These are phyloP conservation scores for Colletotrichum limetticola DNA, from an alignment of 2,329 filamentous ascomycete genomes.

Conservation along the genomic window DNA sequence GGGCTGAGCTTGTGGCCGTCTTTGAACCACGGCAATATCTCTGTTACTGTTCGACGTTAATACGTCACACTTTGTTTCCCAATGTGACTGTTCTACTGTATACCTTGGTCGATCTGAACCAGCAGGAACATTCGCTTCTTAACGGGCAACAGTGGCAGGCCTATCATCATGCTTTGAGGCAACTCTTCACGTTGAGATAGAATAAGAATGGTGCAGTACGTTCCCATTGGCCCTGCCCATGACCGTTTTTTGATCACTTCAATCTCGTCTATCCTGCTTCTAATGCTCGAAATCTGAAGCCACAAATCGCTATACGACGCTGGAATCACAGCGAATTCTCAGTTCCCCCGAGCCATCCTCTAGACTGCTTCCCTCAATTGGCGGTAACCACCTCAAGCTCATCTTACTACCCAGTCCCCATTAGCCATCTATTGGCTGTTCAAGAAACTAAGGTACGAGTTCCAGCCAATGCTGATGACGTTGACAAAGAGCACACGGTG, in stretches of 20 bases:
- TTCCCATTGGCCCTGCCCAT: background rate
- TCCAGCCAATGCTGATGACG: slow-evolving; percentile 76
- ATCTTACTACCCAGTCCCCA: background rate
- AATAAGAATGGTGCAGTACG: background rate
- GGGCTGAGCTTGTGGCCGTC: slow-evolving; percentile 29
- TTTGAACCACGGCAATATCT: slow-evolving; percentile 31
- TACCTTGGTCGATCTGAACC: no score
- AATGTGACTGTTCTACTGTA: no score
- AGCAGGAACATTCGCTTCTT: no score
- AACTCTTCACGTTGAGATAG: background rate
- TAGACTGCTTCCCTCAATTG: background rate
- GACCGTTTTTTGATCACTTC: background rate
- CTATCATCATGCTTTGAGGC: background rate
- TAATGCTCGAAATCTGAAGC: background rate
- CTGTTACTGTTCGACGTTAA: no score
- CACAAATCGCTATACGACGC: background rate
- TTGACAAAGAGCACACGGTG: slow-evolving; percentile 90
- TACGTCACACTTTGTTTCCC: no score
- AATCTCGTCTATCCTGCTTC: slow-evolving; percentile 11
- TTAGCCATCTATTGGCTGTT: slow-evolving; percentile 57
- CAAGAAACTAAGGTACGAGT: slow-evolving; percentile 71
- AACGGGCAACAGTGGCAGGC: background rate
- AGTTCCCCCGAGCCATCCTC: background rate
- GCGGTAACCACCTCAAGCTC: background rate
- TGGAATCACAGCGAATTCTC: background rate